Conservation (phyloP, 306 rosid genomes). For the Coriaria nepalensis region DNA sequence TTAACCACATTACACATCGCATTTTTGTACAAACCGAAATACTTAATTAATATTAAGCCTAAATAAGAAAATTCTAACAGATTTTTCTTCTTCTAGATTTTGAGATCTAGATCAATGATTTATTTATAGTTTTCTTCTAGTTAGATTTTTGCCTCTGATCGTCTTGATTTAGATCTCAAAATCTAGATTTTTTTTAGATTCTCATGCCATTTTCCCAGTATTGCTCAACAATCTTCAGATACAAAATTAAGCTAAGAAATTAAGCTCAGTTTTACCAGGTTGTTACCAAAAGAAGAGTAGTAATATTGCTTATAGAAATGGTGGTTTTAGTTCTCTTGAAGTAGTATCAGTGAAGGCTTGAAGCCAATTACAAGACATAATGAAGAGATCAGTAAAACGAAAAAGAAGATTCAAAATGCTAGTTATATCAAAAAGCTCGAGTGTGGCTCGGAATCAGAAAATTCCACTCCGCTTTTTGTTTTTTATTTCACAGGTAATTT, state of each 20-base stretch:
- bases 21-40: no score
- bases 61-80: no score
- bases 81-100: no score
- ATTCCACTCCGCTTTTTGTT: constrained; percentile 42
- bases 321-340: not conserved
- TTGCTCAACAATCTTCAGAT: constrained; percentile 4
- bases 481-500: constrained; percentile 21
- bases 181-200: no score
- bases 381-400: constrained; percentile 12
- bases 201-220: no score
- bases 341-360: not conserved
- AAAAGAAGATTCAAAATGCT: constrained; percentile 10
- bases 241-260: constrained; percentile 13
- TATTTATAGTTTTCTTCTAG: no score
- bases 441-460: constrained; percentile 21
- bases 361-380: constrained; percentile 1
- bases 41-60: no score
- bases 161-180: no score
- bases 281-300: constrained; percentile 15
- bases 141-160: no score
- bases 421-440: constrained; percentile 19
- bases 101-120: no score
- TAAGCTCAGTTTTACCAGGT: constrained; percentile 21
- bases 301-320: constrained; percentile 8
- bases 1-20: no score